Base-by-base conservation (phyloP, 1,284 basidiomycete species). In the Laetiporus sulphureus region DNA sequence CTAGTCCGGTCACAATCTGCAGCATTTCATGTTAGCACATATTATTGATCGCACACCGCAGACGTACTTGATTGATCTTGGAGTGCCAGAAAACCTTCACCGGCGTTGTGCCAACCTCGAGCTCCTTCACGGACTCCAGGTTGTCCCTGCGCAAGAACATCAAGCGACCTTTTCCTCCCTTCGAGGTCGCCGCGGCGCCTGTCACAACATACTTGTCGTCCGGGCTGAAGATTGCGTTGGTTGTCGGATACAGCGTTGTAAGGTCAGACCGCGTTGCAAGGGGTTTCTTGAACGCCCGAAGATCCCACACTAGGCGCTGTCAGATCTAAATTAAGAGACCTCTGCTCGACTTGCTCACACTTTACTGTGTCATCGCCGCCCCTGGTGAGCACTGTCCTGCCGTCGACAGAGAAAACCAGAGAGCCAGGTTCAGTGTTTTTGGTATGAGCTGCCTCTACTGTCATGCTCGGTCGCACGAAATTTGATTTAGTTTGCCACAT, bases 341-440 rank as follows among this genome's bases (percentile, higher is more conserved):
- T 40, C 24, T 20, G 18, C 5, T 19, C 78, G 24, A 20, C 16
- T 13, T 11, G 38, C 90, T 54, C 63, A 95, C 93, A 63, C 66
- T 98, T 99, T 38, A 98, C 84, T 0, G 91, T 94, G 55, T 91
- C 84, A 65, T 99, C 96, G 2, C 87, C 89, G 18, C 93, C 92
- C 50, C 96, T 73, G 2, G 90, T 92, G 34, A 91, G 72, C 16
- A 98, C 65, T 7, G 82, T 88, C 40, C 73, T 70, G 1, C 86
- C 85, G 59, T 98, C 93, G 31, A 87, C 73, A 4, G 88, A 84
- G 58, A 94, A 96, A 4, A 79, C 76, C 22, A 99, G 61, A 1
- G 85, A 85, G 2, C 91, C 91, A 1, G 85, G 91, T 56, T 91
- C 89, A 0, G 80, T 85, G 27, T 77, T 79, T 59, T 87, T 91